A percentile compares a stretch with the other conserved stretches of the same genome.
phyloP scores from a whole-genome alignment of 2,329 filamentous ascomycete genomes.

The Penicillium italicum region DNA sequence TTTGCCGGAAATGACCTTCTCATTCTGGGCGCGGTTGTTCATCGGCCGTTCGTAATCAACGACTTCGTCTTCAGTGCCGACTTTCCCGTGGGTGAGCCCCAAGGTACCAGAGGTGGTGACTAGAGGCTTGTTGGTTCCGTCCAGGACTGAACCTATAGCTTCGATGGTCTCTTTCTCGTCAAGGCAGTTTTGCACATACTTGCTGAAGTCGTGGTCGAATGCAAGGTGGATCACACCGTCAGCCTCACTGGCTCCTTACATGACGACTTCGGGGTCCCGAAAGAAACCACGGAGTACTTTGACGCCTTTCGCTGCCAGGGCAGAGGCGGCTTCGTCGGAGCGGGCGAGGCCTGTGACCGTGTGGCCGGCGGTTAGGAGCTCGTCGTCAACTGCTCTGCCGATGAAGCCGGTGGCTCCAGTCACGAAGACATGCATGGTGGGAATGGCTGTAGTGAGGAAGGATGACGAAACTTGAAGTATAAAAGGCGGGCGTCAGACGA shows the following conservation, averaged over 20 bases:
- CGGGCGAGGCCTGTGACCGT: conserved; percentile 44
- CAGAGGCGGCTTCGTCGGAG: conserved; percentile 27
- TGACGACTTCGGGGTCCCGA: conserved; percentile 35
- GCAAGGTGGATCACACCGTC: conserved; percentile 45
- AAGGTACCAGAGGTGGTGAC: conserved; percentile 40
- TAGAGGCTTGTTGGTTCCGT: conserved; percentile 34
- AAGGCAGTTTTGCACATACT: conserved; percentile 27
- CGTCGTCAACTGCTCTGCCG: conserved; percentile 39
- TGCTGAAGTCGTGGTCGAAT: conserved; percentile 43
- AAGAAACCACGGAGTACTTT: conserved; percentile 36
- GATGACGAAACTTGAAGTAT: background rate
- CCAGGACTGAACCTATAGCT: conserved; percentile 35
- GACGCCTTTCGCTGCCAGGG: conserved; percentile 33
- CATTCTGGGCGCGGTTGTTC: conserved; percentile 23
- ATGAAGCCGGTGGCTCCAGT: conserved; percentile 47
- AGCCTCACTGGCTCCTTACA: conserved; percentile 27
- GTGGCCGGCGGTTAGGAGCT: conserved; percentile 41
- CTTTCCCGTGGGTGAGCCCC: conserved; percentile 5
- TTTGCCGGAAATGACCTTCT: conserved; percentile 22
- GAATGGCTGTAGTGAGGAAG: background rate
- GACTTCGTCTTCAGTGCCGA: conserved; percentile 32
- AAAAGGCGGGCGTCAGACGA: background rate
- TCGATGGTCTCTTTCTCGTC: conserved; percentile 37
- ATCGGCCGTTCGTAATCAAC: conserved; percentile 14
- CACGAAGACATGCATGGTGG: conserved; percentile 19